These are phyloP conservation scores for Candida koratica DNA, from an alignment of 805 yeast species.

Conservation along the genomic window DNA sequence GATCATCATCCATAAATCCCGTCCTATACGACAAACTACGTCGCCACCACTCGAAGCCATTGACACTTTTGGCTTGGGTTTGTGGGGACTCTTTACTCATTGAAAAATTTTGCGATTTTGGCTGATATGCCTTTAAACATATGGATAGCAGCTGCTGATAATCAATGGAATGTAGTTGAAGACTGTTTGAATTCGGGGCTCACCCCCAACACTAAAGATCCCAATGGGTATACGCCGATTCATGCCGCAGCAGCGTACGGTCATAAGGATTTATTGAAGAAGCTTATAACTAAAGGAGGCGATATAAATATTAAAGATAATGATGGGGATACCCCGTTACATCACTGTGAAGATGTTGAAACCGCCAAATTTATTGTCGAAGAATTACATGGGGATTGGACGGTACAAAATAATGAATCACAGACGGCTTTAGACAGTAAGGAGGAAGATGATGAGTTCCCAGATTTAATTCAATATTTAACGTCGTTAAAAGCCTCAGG, in stretches of 20 bases:
- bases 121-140: conserved; percentile 52
- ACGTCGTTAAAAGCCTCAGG: neutral
- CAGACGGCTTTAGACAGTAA: conserved; percentile 69
- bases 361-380: conserved; percentile 67
- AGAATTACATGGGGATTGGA: conserved; percentile 63
- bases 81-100: neutral
- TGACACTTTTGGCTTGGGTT: neutral
- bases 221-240: conserved; percentile 92
- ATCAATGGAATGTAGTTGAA: conserved; percentile 58
- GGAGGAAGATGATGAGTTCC: conserved; percentile 81
- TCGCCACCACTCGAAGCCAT: conserved; percentile 72
- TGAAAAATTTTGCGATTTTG: neutral
- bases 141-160: conserved; percentile 95
- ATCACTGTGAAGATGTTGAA: conserved; percentile 71
- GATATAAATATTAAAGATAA: conserved; percentile 76
- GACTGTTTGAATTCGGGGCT: conserved; percentile 48
- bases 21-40: conserved; percentile 66
- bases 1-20: conserved; percentile 60
- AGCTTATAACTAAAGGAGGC: conserved; percentile 59
- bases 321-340: conserved; percentile 96
- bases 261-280: conserved; percentile 61
- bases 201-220: conserved; percentile 74
- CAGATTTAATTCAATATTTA: conserved; percentile 69
- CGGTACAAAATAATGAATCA: conserved; percentile 64
- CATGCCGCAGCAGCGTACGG: conserved; percentile 98